These are phyloP conservation scores for Didymella pomorum DNA, from an alignment of 2,329 filamentous ascomycete species.

Conservation along the genomic window DNA sequence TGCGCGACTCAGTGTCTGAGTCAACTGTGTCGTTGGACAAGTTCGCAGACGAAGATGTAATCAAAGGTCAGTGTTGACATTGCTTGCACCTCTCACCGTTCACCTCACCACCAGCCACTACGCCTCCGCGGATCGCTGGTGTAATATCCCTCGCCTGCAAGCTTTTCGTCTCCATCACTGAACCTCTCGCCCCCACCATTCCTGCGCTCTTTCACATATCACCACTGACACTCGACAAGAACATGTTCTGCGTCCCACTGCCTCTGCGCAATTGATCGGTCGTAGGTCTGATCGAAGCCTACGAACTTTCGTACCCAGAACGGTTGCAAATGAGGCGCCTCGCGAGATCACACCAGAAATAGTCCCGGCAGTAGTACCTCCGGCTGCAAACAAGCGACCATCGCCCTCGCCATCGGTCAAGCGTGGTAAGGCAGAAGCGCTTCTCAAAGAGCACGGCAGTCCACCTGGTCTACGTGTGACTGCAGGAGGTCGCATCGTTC, in stretches of 20 bases:
- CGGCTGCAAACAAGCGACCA: conserved; percentile 46
- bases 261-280: conserved; percentile 44
- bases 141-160: neutral
- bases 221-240: conserved; percentile 37
- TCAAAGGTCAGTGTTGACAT: conserved; percentile 49
- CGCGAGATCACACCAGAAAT: conserved; percentile 16
- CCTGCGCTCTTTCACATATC: neutral
- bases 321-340: conserved; percentile 26
- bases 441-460: conserved; percentile 61
- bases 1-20: conserved; percentile 53
- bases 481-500: conserved; percentile 62
- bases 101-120: conserved; percentile 22
- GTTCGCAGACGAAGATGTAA: conserved; percentile 53
- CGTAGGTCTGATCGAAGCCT: conserved; percentile 37
- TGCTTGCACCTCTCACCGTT: conserved; percentile 24
- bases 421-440: conserved; percentile 58
- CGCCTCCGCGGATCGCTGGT: neutral
- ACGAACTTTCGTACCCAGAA: conserved; percentile 31
- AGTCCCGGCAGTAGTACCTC: conserved; percentile 25
- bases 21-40: conserved; percentile 53
- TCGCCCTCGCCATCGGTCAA: conserved; percentile 61
- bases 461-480: conserved; percentile 61
- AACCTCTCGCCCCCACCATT: neutral
- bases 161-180: neutral
- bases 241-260: conserved; percentile 53